phyloP scores from a whole-genome alignment of 2,329 filamentous ascomycete genomes.

The Immersiporthe knoxdaviesiana region DNA sequence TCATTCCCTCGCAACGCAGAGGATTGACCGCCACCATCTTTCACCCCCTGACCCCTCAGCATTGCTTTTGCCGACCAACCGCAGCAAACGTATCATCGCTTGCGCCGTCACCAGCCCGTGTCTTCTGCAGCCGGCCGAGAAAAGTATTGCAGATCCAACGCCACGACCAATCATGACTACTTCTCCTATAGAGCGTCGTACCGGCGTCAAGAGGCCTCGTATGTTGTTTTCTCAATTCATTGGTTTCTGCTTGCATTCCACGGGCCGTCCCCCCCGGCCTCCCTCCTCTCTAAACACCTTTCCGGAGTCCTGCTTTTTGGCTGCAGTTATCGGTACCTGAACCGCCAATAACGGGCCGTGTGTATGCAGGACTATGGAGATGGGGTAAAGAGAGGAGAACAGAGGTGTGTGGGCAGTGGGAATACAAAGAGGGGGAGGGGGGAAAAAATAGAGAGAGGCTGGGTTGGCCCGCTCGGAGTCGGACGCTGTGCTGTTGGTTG shows the following conservation, averaged over 20 bases:
- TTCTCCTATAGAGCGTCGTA: slow-evolving; percentile 39
- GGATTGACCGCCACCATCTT: not conserved
- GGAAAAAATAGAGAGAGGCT: too few species aligned
- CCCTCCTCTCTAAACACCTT: too few species aligned
- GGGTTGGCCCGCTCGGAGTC: not conserved
- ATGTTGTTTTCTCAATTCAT: slow-evolving; percentile 33
- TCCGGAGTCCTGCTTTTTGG: not conserved
- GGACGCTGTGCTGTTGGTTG: not conserved
- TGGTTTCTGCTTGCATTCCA: not conserved
- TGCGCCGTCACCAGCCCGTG: not conserved
- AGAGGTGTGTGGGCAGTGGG: not conserved
- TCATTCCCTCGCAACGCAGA: not conserved
- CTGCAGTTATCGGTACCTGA: not conserved
- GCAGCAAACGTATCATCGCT: not conserved
- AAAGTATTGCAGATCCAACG: not conserved
- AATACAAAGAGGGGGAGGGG: not conserved
- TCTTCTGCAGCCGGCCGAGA: not conserved
- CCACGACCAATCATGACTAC: slow-evolving; percentile 17
- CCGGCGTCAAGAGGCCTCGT: slow-evolving; percentile 50
- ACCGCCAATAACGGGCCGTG: not conserved
- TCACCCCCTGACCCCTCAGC: not conserved
- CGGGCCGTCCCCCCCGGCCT: not conserved
- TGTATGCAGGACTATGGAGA: not conserved
- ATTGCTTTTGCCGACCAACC: not conserved
- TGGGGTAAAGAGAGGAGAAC: not conserved